These are phyloP conservation scores for Skeletonema tropicum DNA, from an alignment of 108 stramenopile species.

Conservation along the genomic window DNA sequence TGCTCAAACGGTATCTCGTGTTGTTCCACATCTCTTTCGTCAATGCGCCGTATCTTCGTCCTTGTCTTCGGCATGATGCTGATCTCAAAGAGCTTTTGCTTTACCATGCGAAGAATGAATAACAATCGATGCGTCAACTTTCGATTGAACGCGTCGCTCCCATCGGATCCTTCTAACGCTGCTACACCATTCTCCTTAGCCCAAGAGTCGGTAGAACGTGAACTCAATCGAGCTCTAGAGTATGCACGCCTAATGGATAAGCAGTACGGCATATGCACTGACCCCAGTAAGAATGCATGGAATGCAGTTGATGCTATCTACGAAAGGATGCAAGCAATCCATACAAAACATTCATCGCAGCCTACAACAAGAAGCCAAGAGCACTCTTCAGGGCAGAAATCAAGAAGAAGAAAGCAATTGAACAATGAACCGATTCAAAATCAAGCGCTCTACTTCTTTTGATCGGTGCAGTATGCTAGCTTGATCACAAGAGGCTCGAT, in stretches of 20 bases:
- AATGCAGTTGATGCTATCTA: constrained; percentile 27
- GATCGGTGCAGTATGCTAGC: background rate
- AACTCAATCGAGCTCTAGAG: constrained; percentile 28
- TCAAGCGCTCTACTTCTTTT: constrained; percentile 1
- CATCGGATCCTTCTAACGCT: background rate
- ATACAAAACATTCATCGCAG: background rate
- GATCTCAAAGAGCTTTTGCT: background rate
- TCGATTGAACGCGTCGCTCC: background rate
- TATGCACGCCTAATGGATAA: constrained; percentile 34
- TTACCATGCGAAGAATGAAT: background rate
- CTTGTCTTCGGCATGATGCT: background rate
- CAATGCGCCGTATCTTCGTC: background rate
- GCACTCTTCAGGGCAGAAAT: background rate
- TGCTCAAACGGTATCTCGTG: background rate
- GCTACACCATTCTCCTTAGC: background rate
- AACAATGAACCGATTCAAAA: background rate
- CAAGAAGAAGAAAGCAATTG: background rate
- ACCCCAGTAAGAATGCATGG: constrained; percentile 37
- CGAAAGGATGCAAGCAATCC: constrained; percentile 11
- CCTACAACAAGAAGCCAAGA: background rate
- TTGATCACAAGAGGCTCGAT: background rate
- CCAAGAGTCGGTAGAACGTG: constrained; percentile 17
- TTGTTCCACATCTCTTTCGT: background rate
- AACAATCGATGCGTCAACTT: background rate
- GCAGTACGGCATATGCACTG: constrained; percentile 33